Conservation (phyloP, 2,329 filamentous ascomycete genomes). For the Gyromitra esculenta region DNA sequence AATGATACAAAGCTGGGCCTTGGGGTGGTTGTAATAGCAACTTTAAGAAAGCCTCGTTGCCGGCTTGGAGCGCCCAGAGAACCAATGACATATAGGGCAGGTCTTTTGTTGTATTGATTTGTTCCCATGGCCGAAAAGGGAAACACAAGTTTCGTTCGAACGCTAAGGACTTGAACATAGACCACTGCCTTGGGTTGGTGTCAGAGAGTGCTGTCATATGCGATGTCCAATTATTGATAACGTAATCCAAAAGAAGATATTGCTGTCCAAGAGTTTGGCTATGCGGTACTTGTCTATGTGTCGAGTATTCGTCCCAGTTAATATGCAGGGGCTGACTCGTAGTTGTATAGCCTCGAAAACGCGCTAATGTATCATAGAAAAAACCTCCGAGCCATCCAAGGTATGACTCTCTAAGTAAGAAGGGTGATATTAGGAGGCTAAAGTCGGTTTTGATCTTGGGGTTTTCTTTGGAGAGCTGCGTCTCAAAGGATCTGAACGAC, state of each 20-base stretch:
- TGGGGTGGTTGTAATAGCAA: neutral
- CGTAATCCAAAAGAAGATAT: constrained; percentile 22
- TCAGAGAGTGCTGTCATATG: constrained; percentile 22
- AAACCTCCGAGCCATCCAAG: constrained; percentile 8
- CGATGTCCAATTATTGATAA: constrained; percentile 24
- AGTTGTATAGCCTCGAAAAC: neutral
- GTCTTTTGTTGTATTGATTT: neutral
- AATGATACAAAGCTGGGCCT: neutral
- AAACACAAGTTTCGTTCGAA: constrained; percentile 11
- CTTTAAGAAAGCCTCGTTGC: constrained; percentile 9
- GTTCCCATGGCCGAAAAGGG: constrained; percentile 30
- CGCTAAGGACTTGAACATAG: neutral
- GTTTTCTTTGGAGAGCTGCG: neutral
- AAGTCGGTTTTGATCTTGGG: neutral
- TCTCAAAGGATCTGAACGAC: constrained; percentile 33
- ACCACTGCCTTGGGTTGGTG: constrained; percentile 9
- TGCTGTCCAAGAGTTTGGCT: neutral
- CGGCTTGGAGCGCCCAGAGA: constrained; percentile 9
- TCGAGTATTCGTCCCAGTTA: constrained; percentile 10
- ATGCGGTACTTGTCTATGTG: neutral
- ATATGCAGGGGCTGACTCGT: neutral
- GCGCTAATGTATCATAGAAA: neutral
- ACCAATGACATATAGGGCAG: constrained; percentile 16
- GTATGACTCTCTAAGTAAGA: neutral
- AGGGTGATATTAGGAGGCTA: neutral